A percentile compares a stretch with the other conserved stretches of the same genome.
Conservation (phyloP, 306 rosid genomes). For the Amphicarpaea edgeworthii region DNA sequence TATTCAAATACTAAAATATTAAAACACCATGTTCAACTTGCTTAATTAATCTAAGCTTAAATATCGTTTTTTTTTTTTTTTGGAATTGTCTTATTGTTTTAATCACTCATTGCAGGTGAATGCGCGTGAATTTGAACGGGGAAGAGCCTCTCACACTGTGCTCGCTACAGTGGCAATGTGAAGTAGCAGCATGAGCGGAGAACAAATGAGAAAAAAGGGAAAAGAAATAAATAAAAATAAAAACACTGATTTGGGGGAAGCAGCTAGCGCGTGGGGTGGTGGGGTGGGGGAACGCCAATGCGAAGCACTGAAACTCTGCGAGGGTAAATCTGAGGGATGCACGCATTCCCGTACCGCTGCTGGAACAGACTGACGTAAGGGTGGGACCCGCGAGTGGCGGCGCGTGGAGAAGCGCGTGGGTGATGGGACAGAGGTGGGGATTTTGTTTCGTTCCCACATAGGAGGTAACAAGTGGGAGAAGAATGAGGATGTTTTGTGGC, state of each 20-base stretch:
- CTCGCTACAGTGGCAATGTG: slow-evolving; percentile 26
- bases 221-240: not conserved
- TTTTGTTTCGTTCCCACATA: slow-evolving; percentile 33
- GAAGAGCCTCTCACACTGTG: not conserved
- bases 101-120: not conserved
- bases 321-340: slow-evolving; percentile 50
- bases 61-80: no score
- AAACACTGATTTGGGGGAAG: not conserved
- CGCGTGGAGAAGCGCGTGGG: slow-evolving; percentile 62
- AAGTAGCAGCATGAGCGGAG: slow-evolving; percentile 19
- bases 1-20: no score
- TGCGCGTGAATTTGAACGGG: not conserved
- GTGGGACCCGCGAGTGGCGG: slow-evolving; percentile 44
- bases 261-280: no score
- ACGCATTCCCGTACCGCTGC: slow-evolving; percentile 77
- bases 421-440: not conserved
- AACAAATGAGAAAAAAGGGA: slow-evolving; percentile 22
- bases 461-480: slow-evolving; percentile 23
- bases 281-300: slow-evolving; percentile 44
- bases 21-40: no score
- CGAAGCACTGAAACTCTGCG: slow-evolving; percentile 47
- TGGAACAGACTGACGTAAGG: slow-evolving; percentile 59
- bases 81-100: not conserved
- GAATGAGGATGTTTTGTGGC: slow-evolving; percentile 20
- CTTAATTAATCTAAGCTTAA: no score